These are phyloP conservation scores for Emericellopsis atlantica DNA, from an alignment of 2,329 filamentous ascomycete genomes.

Conservation along the genomic window DNA sequence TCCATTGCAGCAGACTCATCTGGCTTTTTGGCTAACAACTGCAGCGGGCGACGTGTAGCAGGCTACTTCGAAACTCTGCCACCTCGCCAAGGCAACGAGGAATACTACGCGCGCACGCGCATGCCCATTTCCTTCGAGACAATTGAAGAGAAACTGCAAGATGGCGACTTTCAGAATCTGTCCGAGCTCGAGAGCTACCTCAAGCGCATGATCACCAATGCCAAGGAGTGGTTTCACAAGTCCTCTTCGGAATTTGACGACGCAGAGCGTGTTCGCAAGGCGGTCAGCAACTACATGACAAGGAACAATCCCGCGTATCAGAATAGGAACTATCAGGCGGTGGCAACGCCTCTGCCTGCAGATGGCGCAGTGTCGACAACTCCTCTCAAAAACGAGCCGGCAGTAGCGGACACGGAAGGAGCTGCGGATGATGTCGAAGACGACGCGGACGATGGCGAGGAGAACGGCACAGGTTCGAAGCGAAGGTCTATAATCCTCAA, in stretches of 20 bases:
- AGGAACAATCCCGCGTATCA: slow-evolving; percentile 77
- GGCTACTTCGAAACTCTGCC: slow-evolving; percentile 64
- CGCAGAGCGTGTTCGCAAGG: slow-evolving; percentile 76
- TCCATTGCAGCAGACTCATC: too few relatives aligned
- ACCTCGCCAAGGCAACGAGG: slow-evolving; percentile 47
- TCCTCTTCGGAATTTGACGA: slow-evolving; percentile 65
- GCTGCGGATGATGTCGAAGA: slow-evolving; percentile 14
- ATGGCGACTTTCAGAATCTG: slow-evolving; percentile 55
- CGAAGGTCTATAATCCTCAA: slow-evolving; percentile 25
- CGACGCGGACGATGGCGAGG: slow-evolving; percentile 15
- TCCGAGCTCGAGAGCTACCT: slow-evolving; percentile 72
- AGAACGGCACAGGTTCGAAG: slow-evolving; percentile 12
- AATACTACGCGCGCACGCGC: slow-evolving; percentile 67
- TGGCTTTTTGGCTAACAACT: slow-evolving; percentile 7
- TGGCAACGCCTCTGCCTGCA: slow-evolving; percentile 58
- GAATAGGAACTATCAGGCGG: slow-evolving; percentile 51
- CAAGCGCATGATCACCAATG: slow-evolving; percentile 79
- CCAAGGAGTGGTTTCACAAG: slow-evolving; percentile 71
- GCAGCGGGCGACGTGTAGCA: slow-evolving; percentile 60
- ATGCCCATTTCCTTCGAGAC: slow-evolving; percentile 69
- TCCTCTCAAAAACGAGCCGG: slow-evolving; percentile 3
- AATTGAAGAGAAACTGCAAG: slow-evolving; percentile 62
- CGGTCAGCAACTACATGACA: slow-evolving; percentile 78
- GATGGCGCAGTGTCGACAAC: too few relatives aligned
- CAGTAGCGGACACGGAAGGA: slow-evolving; percentile 16